Percentiles rank a stretch among this genome's conserved stretches.
These are phyloP conservation scores for Clonostachys byssicola DNA, from an alignment of 2,329 filamentous ascomycete genomes.

Conservation along the genomic window DNA sequence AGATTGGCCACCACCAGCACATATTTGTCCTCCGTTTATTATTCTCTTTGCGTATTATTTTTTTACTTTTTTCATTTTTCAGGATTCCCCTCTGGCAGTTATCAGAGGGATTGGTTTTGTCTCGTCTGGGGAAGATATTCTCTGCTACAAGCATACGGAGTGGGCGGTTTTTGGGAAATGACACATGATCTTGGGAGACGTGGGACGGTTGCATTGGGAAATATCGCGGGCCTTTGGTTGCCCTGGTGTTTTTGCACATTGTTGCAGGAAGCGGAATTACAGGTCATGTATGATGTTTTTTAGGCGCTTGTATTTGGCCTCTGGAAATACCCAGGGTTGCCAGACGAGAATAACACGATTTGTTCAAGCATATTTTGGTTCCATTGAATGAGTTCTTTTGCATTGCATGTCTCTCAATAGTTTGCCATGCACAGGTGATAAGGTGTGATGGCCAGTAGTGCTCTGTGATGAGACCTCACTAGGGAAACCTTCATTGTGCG, in stretches of 20 bases:
- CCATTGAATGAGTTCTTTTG: no score
- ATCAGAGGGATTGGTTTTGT: conserved; percentile 15
- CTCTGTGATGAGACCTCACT: no score
- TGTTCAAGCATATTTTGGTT: no score
- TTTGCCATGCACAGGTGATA: no score
- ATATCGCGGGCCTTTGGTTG: conserved; percentile 20
- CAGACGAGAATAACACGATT: conserved; percentile 5
- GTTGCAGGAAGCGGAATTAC: conserved; percentile 15
- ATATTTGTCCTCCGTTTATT: background rate
- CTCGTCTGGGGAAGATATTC: conserved; percentile 16
- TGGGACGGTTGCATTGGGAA: conserved; percentile 21
- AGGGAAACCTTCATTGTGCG: no score
- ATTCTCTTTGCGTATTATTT: conserved; percentile 1
- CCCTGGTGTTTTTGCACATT: conserved; percentile 25
- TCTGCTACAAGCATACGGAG: conserved; percentile 21
- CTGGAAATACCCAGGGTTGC: conserved; percentile 3
- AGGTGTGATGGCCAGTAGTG: no score
- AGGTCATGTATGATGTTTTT: conserved; percentile 2
- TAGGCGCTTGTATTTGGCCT: no score
- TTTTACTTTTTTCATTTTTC: conserved; percentile 3
- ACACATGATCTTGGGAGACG: conserved; percentile 24
- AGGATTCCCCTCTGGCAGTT: background rate
- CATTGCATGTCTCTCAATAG: no score
- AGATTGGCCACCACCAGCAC: background rate
- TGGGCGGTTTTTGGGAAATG: conserved; percentile 10